Percentiles rank a stretch among this genome's conserved stretches.
These are phyloP conservation scores for Hyaloperonospora brassicae DNA, from an alignment of 352 stramenopile species.

Conservation along the genomic window DNA sequence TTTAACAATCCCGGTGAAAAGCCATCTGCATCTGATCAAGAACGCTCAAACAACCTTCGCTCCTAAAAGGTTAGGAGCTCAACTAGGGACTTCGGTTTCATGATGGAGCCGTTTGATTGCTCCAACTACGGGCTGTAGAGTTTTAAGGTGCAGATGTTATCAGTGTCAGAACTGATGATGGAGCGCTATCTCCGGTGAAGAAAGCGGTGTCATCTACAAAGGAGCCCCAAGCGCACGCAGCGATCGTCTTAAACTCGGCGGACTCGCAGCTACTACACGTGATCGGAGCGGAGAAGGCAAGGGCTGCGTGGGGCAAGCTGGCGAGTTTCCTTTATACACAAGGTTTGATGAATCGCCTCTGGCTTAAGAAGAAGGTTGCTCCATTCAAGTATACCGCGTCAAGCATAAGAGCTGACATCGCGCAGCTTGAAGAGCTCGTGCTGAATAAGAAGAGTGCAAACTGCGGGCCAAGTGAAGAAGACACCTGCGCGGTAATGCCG, in stretches of 20 bases:
- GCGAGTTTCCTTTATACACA: no score
- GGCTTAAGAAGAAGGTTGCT: no score
- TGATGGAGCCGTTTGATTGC: neutral
- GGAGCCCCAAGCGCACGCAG: neutral
- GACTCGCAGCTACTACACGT: neutral
- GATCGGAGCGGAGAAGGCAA: neutral
- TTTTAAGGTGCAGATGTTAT: constrained; percentile 1
- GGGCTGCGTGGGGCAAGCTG: neutral
- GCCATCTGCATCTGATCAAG: no score
- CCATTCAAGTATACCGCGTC: no score
- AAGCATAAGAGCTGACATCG: neutral
- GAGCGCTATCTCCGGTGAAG: neutral
- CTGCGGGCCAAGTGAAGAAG: no score
- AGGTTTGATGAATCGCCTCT: no score
- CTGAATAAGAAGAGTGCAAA: no score
- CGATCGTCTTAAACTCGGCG: no score
- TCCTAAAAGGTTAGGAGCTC: no score
- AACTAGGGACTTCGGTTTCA: neutral
- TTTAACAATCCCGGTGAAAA: no score
- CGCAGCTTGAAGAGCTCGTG: neutral
- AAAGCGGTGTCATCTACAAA: neutral
- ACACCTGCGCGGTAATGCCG: no score
- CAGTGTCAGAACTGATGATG: neutral
- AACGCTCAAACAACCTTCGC: no score
- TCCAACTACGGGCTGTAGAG: neutral